These are phyloP conservation scores for Micromonas pusilla DNA, from an alignment of 139 green algal species.

Conservation along the genomic window DNA sequence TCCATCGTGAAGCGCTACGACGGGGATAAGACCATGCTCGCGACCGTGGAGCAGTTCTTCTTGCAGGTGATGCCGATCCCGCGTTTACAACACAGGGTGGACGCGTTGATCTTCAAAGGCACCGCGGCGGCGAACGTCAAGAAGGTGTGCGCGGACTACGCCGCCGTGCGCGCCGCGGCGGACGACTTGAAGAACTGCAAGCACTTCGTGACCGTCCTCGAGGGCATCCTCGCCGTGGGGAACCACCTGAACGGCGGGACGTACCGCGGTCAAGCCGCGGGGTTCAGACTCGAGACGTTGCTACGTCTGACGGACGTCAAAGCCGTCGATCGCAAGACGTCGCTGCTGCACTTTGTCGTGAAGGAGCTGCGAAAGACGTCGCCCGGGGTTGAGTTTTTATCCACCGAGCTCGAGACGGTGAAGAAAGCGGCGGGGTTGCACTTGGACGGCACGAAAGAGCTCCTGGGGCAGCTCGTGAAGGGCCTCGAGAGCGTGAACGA, in stretches of 20 bases:
- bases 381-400: conserved; percentile 11
- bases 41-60: conserved; percentile 72
- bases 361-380: conserved; percentile 37
- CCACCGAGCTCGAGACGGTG: conserved; percentile 20
- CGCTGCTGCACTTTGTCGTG: conserved; percentile 70
- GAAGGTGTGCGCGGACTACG: conserved; percentile 13
- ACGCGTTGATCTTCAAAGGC: conserved; percentile 52
- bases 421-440: conserved; percentile 14
- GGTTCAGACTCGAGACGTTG: conserved; percentile 53
- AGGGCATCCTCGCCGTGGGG: conserved; percentile 53
- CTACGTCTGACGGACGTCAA: conserved; percentile 57
- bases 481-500: conserved; percentile 26
- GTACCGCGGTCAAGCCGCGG: conserved; percentile 42
- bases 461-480: conserved; percentile 7
- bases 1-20: conserved; percentile 52
- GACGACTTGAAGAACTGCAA: conserved; percentile 36
- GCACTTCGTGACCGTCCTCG: conserved; percentile 36
- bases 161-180: conserved; percentile 28
- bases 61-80: conserved; percentile 66
- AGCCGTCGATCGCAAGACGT: conserved; percentile 54
- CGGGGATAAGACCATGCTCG: conserved; percentile 52
- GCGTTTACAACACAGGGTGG: conserved; percentile 57
- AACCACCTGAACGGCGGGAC: conserved; percentile 65
- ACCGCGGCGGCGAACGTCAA: not conserved
- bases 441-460: conserved; percentile 2